Percentiles rank a stretch among this genome's conserved stretches.
These are phyloP conservation scores for Hordeum marinum DNA, from an alignment of 176 grass and related monocot genomes.

Conservation along the genomic window DNA sequence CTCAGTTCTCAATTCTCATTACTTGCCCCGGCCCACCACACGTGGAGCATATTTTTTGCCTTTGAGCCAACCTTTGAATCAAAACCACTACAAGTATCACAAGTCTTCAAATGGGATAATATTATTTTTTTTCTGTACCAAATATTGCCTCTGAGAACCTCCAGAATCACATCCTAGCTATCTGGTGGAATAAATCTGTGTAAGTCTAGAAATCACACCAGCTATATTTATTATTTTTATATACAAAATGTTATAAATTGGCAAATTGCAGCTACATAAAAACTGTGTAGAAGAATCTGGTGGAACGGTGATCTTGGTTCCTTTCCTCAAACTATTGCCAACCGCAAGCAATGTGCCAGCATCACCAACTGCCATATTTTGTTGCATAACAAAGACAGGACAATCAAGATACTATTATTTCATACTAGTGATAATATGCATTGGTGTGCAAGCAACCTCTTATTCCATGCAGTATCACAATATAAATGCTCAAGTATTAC, in stretches of 20 bases:
- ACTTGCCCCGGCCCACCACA: slow-evolving; percentile 96
- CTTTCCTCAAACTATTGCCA: no score
- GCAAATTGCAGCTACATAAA: background rate
- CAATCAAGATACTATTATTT: background rate
- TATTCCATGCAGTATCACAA: background rate
- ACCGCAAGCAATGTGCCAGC: background rate
- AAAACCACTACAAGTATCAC: slow-evolving; percentile 72
- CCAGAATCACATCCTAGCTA: slow-evolving; percentile 87
- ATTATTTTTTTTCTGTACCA: slow-evolving; percentile 91
- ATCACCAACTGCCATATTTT: background rate
- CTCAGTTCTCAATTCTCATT: slow-evolving; percentile 68
- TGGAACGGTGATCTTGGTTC: background rate
- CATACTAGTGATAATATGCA: background rate
- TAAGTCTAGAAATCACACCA: slow-evolving; percentile 31
- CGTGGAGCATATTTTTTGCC: slow-evolving; percentile 79
- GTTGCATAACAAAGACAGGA: background rate
- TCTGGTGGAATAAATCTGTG: slow-evolving; percentile 43
- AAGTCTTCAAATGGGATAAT: slow-evolving; percentile 96
- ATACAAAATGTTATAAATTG: slow-evolving; percentile 1
- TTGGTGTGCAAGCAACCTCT: background rate
- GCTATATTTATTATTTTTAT: background rate
- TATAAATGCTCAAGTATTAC: background rate
- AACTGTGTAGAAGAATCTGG: background rate
- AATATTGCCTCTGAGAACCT: slow-evolving; percentile 92
- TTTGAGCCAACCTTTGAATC: slow-evolving; percentile 90